Base-by-base conservation (phyloP, 2,329 filamentous ascomycete species). In the Harringtonia lauricola region DNA sequence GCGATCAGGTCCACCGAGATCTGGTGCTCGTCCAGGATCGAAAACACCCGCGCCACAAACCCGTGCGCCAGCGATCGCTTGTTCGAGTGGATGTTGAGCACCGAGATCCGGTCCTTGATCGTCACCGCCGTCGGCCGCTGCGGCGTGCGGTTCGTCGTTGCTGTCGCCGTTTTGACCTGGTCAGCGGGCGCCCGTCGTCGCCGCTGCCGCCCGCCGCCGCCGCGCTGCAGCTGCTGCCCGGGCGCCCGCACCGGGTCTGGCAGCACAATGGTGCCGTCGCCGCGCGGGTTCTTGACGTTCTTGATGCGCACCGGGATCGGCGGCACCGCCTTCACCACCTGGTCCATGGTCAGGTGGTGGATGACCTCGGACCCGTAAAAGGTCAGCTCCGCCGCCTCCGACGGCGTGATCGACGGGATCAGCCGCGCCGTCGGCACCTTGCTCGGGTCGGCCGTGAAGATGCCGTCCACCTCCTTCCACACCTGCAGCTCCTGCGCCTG, bases 261-360 rank as follows among this genome's bases (percentile, higher is more conserved):
- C 49, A 90, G 78, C 51, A 94, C 84, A 53, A 89, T 76, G 42
- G 86, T 92, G 50, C 86, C 86, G 41, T 76, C 76, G 45, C 83
- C 84, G 36, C 79, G 74, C 1, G 86, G 84, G 59, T 92, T 92
- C 68, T 88, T 89, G 59, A 94, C 86, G 57, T 94, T 94, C 70
- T 92, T 92, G 66, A 92, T 92, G 51, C 86, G 83, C 55, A 92
- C 89, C 15, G 81, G 84, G 55, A 92, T 92, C 41, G 82, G 81
- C 1, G 79, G 79, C 21, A 70, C 65, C n/a, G 86, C 86, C 55
- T 86, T 84, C 58, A 92, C 88, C 51, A 83, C 80, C 64, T 96
- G 92, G 65, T 96, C 90, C 89, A 98, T 96, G 55, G 92, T 98
- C 59, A 95, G 83, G 52, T 95, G 92, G 61, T 98, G 92, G 54